Base-by-base conservation (phyloP, 192 early-diverging fungal species). In the Coemansia sp. region DNA sequence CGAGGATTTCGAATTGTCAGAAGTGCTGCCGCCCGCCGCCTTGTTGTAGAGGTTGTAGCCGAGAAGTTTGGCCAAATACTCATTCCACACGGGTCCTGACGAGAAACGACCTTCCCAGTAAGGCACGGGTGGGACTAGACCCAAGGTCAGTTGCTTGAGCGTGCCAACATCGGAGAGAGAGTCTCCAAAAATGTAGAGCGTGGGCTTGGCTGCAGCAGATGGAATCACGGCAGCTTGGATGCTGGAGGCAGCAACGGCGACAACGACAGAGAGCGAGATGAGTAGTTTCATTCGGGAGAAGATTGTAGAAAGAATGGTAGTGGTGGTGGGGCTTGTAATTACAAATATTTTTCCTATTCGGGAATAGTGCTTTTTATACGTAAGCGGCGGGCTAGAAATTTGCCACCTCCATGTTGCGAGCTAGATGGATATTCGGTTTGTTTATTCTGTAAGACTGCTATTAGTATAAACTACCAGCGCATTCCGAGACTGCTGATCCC, bases 21-120 rank as follows among this genome's bases (percentile, higher is more conserved):
- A 66, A 0, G 74, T 76, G 15, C 52, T 43, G 20, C 75, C 75
- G 32, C 75, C 75, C 38, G 60, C 41, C 0, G 75, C 75, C 50
- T 69, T 61, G 58, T 69, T 73, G 38, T 73, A 65, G n/a, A 78
- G 66, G 16, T 71, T 39, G 34, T 39, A 66, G 3, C 53, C 60
- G 11, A 60, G 61, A 1, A 78, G 70, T 52, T 78, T 71, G 45
- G 66, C 66, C 24, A 66, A 35, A 30, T 78, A 78, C 67, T 78
- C 75, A 58, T 72, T 73, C 75, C 75, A 78, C 11, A 73, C 70
- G 6, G 70, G 70, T 2, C 75, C 70, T 0, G 62, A 67, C 0
- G 66, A 69, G 44, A 73, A 72, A 4, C 70, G 75, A 34, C 75
- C 75, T n/a, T 78, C 9, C 75, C 75, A 78, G 59, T 78, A 73